phyloP scores from a whole-genome alignment of 2,329 filamentous ascomycete species.

The Aspergillus unguis region DNA sequence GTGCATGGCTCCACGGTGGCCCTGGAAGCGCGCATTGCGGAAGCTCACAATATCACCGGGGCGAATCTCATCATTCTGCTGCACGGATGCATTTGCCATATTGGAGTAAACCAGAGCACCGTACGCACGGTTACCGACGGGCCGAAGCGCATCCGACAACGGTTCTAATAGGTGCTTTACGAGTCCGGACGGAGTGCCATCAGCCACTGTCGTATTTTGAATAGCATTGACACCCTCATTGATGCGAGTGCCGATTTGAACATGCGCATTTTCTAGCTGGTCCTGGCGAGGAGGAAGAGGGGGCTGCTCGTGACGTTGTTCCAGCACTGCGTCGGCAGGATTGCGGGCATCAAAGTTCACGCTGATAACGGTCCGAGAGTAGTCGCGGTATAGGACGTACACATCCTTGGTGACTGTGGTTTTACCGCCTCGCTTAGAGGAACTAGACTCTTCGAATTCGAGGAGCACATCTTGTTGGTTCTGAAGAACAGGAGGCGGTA shows the following conservation, averaged over 20 bases:
- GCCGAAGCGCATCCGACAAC: conserved; percentile 69
- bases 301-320: conserved; percentile 83
- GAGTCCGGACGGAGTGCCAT: conserved; percentile 75
- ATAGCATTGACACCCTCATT: conserved; percentile 65
- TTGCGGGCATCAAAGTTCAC: conserved; percentile 74
- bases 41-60: conserved; percentile 89
- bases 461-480: conserved; percentile 77
- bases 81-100: conserved; percentile 86
- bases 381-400: conserved; percentile 89
- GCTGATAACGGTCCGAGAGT: conserved; percentile 88
- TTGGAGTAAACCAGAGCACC: conserved; percentile 93
- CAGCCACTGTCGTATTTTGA: conserved; percentile 77
- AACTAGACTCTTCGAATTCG: conserved; percentile 74
- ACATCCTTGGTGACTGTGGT: conserved; percentile 73
- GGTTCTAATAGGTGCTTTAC: conserved; percentile 75
- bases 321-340: conserved; percentile 67
- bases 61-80: conserved; percentile 88
- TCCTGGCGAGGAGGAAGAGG: conserved; percentile 82
- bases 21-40: conserved; percentile 90
- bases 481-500: conserved; percentile 76
- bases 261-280: conserved; percentile 82
- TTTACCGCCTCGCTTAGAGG: conserved; percentile 66
- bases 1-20: conserved; percentile 92
- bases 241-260: conserved; percentile 75
- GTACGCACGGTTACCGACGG: conserved; percentile 84